Evolutionary conservation across 2,329 filamentous ascomycete species (phyloP).

Genomic region (Arthrinium phaeospermum): DNA sequence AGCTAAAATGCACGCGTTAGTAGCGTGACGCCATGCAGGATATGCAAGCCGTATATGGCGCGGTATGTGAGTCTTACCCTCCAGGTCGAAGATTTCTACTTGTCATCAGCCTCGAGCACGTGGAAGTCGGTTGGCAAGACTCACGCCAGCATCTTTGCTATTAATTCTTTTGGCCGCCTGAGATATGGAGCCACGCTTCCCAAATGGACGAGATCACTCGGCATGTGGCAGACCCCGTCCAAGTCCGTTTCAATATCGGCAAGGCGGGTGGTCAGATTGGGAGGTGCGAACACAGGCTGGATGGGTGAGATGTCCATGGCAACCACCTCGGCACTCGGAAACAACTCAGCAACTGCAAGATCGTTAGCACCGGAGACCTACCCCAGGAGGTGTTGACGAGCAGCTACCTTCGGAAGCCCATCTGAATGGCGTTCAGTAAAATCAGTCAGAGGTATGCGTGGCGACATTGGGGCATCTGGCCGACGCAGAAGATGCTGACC

Average conservation of each 20-base stretch:
- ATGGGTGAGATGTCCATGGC: conserved; percentile 52
- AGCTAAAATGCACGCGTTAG: conserved; percentile 43
- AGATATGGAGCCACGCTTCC: conserved; percentile 50
- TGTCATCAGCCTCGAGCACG: conserved; percentile 55
- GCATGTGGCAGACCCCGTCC: conserved; percentile 47
- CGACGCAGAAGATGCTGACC: neutral
- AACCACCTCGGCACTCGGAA: conserved; percentile 51
- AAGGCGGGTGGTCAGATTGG: conserved; percentile 63
- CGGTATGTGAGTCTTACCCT: neutral
- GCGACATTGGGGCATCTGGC: conserved; percentile 39
- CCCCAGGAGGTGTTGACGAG: neutral
- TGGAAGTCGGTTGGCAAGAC: conserved; percentile 37
- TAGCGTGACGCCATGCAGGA: neutral
- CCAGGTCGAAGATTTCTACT: conserved; percentile 38
- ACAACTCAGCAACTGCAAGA: conserved; percentile 50
- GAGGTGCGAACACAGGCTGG: conserved; percentile 55
- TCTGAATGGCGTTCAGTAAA: conserved; percentile 34
- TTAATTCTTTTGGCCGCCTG: neutral
- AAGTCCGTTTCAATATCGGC: conserved; percentile 52
- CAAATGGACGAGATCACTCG: conserved; percentile 61
- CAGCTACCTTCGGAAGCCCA: conserved; percentile 61
- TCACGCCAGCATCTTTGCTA: neutral
- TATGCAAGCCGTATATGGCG: neutral
- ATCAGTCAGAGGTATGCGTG: conserved; percentile 15
- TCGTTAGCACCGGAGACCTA: conserved; percentile 11